Base-by-base conservation (phyloP, 306 rosid species). In the Myrica gale region DNA sequence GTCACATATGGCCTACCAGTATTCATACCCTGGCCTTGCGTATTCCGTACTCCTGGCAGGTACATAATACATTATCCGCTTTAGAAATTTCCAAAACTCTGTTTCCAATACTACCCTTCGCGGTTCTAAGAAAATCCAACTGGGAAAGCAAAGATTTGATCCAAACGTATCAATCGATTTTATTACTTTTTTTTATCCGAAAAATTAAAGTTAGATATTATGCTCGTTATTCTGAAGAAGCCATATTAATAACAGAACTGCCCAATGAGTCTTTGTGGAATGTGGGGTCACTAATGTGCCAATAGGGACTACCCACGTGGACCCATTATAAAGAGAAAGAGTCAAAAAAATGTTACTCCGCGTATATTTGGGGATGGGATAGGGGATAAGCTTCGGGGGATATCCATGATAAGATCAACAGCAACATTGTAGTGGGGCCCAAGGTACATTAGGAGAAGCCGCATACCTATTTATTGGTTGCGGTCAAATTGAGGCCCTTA, bases 381-480 rank as follows among this genome's bases (percentile, higher is more conserved):
- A 32, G 3, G 3, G 37, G 37, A 32, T 32, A 32, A 32, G 37
- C 37, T 32, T 32, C 37, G 37, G 37, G 37, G 37, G 37, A 48
- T 72, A 73, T 21, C 21, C 23, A 82, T 58, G 85, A 83, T 76
- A 73, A 3, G 6, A 70, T 53, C 15, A 15, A 77, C 71, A 78
- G 76, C 68, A 75, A 76, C 7, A 74, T 77, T 16, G 7, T 1
- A 13, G 75, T 83, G 83, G 93, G 87, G 6, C 86, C 88, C 79
- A 0, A 15, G 66, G 39, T 51, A 71, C 45, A 83, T 83, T 83
- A 67, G 41, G 41, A 62, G 82, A 75, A 72, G 79, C 88, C 88
- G 88, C 90, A 79, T 83, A 76, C 82, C 77, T 83, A 78, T 80
- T 60, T 21, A 79, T 83, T 81, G 78, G 85, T 85, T 79, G 73